Base-by-base conservation (phyloP, 1,284 basidiomycete species). In the Apiotrichum montevideense region DNA sequence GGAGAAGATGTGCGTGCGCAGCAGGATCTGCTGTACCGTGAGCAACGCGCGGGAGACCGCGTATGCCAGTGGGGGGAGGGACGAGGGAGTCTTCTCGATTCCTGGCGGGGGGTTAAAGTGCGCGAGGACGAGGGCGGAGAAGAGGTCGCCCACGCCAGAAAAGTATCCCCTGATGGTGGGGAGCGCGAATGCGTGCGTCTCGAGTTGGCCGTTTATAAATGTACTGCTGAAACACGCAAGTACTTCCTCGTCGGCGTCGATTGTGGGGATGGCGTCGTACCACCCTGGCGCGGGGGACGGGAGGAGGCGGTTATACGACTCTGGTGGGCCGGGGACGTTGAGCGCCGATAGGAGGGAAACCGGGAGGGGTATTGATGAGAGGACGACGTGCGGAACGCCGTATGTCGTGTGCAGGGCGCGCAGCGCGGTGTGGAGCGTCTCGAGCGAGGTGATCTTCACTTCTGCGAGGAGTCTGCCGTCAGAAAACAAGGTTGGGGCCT, bases 101-200 rank as follows among this genome's bases (percentile, higher is more conserved):
- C 21, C 47, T n/a, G 10, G 14, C 2, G 32, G 46, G n/a, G 42
- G 11, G n/a, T 77, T 70, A 73, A 86, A 97, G 66, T 94, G 87
- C 0, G 86, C 95, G 0, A 96, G 79, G 14, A 94, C 84, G 54
- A 98, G 84, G 0, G 96, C 90, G 2, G 94, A 93, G 78, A 99
- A 98, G 52, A 98, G 83, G 72, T 99, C 95, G 11, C 95, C 96
- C 3, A 97, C 94, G 33, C 95, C 96, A 9, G 90, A 89, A 73
- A 95, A 98, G 78, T 97, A 96, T 8, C 92, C 92, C 21, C 87
- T 84, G 33, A 97, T 82, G 44, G 87, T 83, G 0, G 89, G 87
- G 9, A 98, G 85, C 46, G 81, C 81, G 64, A 85, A 83, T 0
- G 85, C 84, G 74, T 88, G 82, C 15, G 94, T 76, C 14, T 68